phyloP scores from a whole-genome alignment of 805 yeast species.

The Zygotorulaspora chibaensis region DNA sequence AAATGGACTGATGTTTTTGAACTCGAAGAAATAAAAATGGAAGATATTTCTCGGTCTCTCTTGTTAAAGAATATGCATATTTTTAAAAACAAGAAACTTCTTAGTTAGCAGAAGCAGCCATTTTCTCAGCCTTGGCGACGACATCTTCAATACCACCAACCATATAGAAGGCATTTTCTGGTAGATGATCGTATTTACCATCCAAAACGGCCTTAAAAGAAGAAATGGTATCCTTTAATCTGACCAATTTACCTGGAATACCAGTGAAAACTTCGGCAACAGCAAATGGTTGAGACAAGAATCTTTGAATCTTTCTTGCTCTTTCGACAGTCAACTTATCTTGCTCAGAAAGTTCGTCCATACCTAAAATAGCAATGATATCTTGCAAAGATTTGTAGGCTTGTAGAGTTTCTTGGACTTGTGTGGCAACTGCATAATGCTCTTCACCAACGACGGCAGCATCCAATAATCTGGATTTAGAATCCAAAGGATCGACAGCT shows the following conservation, averaged over 20 bases:
- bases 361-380: slow-evolving; percentile 99
- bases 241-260: slow-evolving; percentile 95
- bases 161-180: slow-evolving; percentile 99
- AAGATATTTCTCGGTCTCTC: slow-evolving; percentile 2
- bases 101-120: slow-evolving; percentile 87
- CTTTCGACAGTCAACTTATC: slow-evolving; percentile 99
- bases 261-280: slow-evolving; percentile 99
- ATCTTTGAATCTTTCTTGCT: slow-evolving; percentile 99
- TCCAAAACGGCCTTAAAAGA: slow-evolving; percentile 97
- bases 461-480: slow-evolving; percentile 97
- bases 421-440: slow-evolving; percentile 93
- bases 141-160: slow-evolving; percentile 99
- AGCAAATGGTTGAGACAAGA: slow-evolving; percentile 99
- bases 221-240: slow-evolving; percentile 89
- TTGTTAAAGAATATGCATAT: slow-evolving; percentile 8
- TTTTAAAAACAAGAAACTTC: slow-evolving; percentile 6
- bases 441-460: slow-evolving; percentile 97
- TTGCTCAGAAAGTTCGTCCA: slow-evolving; percentile 98
- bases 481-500: slow-evolving; percentile 99
- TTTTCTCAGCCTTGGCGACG: slow-evolving; percentile 96
- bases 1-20: background rate
- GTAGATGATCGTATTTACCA: slow-evolving; percentile 98
- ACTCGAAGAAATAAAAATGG: background rate
- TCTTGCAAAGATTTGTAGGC: slow-evolving; percentile 99
- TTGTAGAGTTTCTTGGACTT: slow-evolving; percentile 97